Evolutionary conservation across 345 rosid genomes (phyloP).

Genomic region (Garcia nutans): DNA sequence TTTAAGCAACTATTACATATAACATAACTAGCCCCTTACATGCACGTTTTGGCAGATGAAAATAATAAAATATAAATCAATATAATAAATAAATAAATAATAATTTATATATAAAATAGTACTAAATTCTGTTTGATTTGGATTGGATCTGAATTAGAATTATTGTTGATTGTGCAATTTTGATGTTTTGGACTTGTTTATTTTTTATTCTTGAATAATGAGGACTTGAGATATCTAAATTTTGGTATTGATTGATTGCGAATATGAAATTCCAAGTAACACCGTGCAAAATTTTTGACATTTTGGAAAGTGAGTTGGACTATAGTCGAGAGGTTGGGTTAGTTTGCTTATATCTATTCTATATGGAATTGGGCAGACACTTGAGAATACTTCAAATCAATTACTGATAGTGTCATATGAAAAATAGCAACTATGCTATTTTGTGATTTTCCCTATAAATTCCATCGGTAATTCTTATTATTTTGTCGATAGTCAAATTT

Average conservation of each 20-base stretch:
- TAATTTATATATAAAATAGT: too few species aligned
- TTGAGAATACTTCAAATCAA: background rate
- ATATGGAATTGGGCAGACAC: background rate
- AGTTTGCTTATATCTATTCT: background rate
- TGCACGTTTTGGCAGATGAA: too few species aligned
- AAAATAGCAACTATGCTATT: too few species aligned
- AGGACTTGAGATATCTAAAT: background rate
- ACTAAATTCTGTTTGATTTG: conserved; percentile 22
- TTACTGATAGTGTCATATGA: too few species aligned
- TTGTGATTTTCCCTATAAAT: too few species aligned
- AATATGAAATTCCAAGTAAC: background rate
- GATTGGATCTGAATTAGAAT: conserved; percentile 10
- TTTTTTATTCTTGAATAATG: background rate
- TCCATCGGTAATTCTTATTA: too few species aligned
- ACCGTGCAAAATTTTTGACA: background rate
- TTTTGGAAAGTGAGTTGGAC: background rate
- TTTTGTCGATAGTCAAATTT: too few species aligned
- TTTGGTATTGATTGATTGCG: background rate
- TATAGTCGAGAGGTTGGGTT: background rate
- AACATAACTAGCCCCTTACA: too few species aligned
- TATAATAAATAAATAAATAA: too few species aligned
- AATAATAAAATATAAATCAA: too few species aligned
- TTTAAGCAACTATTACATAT: too few species aligned
- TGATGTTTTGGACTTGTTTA: background rate
- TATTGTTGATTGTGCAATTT: background rate